phyloP scores from a whole-genome alignment of 768 basidiomycete genomes.

The Kwoniella europaea region DNA sequence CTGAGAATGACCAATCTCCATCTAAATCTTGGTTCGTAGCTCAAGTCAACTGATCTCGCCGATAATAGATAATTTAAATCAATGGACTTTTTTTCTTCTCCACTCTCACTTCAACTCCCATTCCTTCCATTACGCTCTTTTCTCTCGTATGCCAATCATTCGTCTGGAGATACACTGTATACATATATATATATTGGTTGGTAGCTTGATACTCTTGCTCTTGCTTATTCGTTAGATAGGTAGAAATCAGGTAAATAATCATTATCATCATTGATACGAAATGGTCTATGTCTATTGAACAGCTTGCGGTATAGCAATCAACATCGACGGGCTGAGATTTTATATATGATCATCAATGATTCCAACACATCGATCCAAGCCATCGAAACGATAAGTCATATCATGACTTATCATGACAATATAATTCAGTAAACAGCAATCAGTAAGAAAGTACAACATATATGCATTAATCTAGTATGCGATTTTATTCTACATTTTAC shows the following conservation, averaged over 20 bases:
- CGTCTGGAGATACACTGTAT: not conserved
- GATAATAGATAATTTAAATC: too few species aligned
- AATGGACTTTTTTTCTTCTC: not conserved
- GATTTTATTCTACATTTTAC: not conserved
- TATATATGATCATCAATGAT: too few species aligned
- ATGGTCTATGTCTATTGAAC: not conserved
- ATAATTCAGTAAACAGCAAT: too few species aligned
- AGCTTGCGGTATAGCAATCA: too few species aligned
- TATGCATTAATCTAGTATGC: not conserved
- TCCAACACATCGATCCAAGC: too few species aligned
- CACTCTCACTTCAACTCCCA: not conserved
- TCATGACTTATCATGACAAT: too few species aligned
- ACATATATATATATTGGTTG: too few species aligned
- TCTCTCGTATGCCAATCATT: not conserved
- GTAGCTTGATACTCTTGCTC: not conserved
- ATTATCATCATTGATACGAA: not conserved
- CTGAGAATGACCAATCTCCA: not conserved
- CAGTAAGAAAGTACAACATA: not conserved
- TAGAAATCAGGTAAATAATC: not conserved
- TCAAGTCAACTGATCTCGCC: not conserved
- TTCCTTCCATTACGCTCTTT: not conserved
- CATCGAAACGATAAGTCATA: too few species aligned
- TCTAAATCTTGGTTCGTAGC: slow-evolving; percentile 5
- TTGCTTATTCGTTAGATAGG: not conserved
- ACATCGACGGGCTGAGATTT: too few species aligned